Evolutionary conservation across 2,329 filamentous ascomycete genomes (phyloP), one percentile per base, ranked within the genome.

Genomic region (Lizonia empirigonia): DNA sequence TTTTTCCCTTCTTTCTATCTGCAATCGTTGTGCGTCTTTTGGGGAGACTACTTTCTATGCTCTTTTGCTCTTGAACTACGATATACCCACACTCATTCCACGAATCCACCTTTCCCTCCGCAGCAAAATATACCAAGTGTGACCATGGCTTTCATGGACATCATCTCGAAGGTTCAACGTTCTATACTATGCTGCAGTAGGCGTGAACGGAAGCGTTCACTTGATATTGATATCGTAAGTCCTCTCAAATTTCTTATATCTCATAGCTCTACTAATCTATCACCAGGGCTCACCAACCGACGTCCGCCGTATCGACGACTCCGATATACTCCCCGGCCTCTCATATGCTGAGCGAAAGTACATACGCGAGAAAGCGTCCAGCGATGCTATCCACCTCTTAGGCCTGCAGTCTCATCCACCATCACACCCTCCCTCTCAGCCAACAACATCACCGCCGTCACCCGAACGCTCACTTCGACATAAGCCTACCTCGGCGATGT

Each of bases 361-460:
- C 39, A 65, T 72, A 52, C 67, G 62, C 47, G 62, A 68, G 45
- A 68, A 69, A 57, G 64, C 63, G 22, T 63, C 67, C 30, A 58
- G 56, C 45, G 67, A 71, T 49, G 63, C 59, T 19, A 60, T 62
- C 39, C 64, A 58, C 20, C 59, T 67, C 5, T 38, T 68, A 13
- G 47, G 61, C 39, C 55, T 68, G 1, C 58, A 60, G 32, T 59
- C 59, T 10, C 40, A 41, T 5, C 38, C 30, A 16, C 52, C 44
- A 32, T 56, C 61, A 20, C 59, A 56, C 5, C 51, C 50, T 22
- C 52, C 53, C n/a, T 58, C 47, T 12, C 42, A 47, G n/a, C 53
- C 50, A 48, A 38, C 49, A 13, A 55, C 59, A 27, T 53, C 47
- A 15, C 53, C 49, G 16, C 54, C 50, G 29, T 60, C 56, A 18